Percentiles rank a stretch among this genome's conserved stretches.
These are phyloP conservation scores for Microglena sp. DNA, from an alignment of 139 green algal genomes.

Conservation along the genomic window DNA sequence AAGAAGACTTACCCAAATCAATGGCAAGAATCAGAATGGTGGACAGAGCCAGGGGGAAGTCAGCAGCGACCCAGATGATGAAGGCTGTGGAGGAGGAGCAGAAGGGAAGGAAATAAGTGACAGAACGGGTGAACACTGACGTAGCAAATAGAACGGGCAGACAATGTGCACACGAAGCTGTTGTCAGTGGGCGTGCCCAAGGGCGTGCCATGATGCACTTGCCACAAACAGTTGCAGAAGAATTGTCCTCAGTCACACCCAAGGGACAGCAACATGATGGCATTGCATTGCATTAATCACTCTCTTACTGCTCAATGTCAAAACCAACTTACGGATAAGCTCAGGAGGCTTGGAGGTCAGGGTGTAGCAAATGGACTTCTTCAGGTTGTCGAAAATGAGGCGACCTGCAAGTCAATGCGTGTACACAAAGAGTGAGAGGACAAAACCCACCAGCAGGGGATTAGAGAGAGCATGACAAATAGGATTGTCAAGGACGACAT, in stretches of 20 bases:
- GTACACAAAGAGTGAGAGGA: background rate
- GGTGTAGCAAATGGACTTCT: conserved; percentile 45
- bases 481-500: conserved; percentile 22
- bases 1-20: conserved; percentile 39
- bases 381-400: conserved; percentile 26
- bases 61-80: conserved; percentile 28
- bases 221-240: background rate
- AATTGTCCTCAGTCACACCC: background rate
- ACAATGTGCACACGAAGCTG: background rate
- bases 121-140: background rate
- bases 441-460: background rate
- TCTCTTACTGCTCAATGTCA: background rate
- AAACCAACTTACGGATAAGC: conserved; percentile 5
- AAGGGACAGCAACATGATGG: too few relatives aligned
- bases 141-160: background rate
- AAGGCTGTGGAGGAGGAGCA: conserved; percentile 22
- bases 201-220: background rate
- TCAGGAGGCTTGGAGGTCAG: conserved; percentile 31
- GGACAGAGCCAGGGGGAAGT: conserved; percentile 29
- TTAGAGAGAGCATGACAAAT: background rate
- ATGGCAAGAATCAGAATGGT: conserved; percentile 38
- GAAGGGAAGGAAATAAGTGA: background rate
- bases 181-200: background rate
- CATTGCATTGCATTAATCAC: background rate
- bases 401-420: conserved; percentile 7